These are phyloP conservation scores for Nephelium lappaceum DNA, from an alignment of 345 rosid genomes.

Conservation along the genomic window DNA sequence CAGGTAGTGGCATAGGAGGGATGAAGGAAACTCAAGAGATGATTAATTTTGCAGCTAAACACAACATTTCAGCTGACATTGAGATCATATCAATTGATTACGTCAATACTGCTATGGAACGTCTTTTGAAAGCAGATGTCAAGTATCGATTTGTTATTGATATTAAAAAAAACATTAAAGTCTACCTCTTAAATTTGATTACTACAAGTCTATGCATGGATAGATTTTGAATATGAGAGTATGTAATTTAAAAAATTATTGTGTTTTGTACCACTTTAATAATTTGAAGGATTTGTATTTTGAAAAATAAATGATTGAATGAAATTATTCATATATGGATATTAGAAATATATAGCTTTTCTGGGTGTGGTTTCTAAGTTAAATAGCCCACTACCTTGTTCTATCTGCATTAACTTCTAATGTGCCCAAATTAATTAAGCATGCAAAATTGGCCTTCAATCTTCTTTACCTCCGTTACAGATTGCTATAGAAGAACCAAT, in stretches of 20 bases:
- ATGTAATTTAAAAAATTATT: no score
- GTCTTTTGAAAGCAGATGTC: slow-evolving; percentile 40
- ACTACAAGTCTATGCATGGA: no score
- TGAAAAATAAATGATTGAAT: slow-evolving; percentile 26
- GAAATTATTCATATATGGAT: background rate
- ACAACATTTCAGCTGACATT: slow-evolving; percentile 34
- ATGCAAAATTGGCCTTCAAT: no score
- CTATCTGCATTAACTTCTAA: no score
- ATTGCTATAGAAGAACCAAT: no score
- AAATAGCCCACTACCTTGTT: background rate
- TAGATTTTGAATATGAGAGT: background rate
- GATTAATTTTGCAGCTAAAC: slow-evolving; percentile 45
- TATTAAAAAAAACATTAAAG: slow-evolving; percentile 31
- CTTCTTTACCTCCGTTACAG: no score
- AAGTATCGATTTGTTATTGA: slow-evolving; percentile 49
- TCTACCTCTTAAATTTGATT: background rate
- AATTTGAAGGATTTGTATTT: slow-evolving; percentile 34
- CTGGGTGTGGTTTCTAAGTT: background rate
- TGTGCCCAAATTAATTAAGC: no score
- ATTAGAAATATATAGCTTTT: background rate
- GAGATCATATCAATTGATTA: slow-evolving; percentile 43
- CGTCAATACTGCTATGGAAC: slow-evolving; percentile 45
- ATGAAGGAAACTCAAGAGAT: slow-evolving; percentile 52
- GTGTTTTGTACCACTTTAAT: no score
- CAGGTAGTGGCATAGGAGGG: slow-evolving; percentile 42